Base-by-base conservation (phyloP, 169 alveolate genomes). In the Cryptosporidium tyzzeri region DNA sequence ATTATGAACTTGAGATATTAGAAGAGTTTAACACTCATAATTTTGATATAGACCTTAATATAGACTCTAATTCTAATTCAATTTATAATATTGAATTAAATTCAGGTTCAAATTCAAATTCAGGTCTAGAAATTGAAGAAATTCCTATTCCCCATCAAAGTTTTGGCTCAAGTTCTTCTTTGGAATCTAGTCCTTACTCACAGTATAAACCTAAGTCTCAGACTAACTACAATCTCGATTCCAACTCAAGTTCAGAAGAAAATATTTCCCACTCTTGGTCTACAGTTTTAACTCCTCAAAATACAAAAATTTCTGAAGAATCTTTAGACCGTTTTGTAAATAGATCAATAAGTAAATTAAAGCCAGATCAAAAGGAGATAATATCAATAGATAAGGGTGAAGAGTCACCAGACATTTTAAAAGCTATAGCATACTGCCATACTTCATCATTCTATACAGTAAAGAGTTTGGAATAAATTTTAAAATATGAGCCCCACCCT, bases 381-480 rank as follows among this genome's bases (percentile, higher is more conserved):
- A n/a, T 10, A 8, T 21, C 51, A 35, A 37, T 29, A 51, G 35
- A 23, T 6, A 31, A 33, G 21, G 29, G 55, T 21, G 12, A 33
- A 9, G 51, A 23, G 5, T 29, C 12, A 2, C 41, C 44, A 10
- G 33, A 21, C 14, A 37, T 35, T 18, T 37, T 35, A 9, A 29
- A 73, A 18, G 21, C 61, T 58, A 23, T 70, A 59, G 59, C 37
- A 35, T 73, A 51, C n/a, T 73, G 71, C 55, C n/a, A 73, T 23
- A 73, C 86, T 14, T 50, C 59, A 73, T 73, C 86, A 26, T 73
- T 53, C 14, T 23, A 51, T 12, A 73, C 86, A 2, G 86, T 58
- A 37, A 51, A 55, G 41, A 73, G 86, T 55, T 12, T 33, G 35
- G 86, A 73, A 41, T 73, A 55, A 37, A 50, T 23, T 12, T 14